Evolutionary conservation across 2,329 filamentous ascomycete species (phyloP).

Genomic region (Myriangium duriaei): DNA sequence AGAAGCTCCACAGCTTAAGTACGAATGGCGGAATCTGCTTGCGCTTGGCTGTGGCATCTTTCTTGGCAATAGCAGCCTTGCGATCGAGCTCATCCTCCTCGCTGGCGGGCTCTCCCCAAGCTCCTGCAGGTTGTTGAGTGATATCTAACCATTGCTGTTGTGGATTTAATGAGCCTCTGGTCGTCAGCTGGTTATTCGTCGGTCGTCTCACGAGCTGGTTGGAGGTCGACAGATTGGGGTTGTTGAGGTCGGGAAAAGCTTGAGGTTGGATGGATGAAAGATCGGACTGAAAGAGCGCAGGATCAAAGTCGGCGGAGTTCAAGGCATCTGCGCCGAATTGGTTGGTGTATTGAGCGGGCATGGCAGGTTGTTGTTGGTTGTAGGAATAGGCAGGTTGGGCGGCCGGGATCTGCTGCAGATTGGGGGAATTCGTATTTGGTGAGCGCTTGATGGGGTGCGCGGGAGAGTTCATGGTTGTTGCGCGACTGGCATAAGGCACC

Average conservation of each 20-base stretch:
- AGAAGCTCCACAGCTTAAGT: conserved; percentile 79
- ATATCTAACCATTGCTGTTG: conserved; percentile 30
- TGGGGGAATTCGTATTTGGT: conserved; percentile 3
- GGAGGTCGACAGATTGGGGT: conserved; percentile 16
- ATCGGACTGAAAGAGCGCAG: conserved; percentile 6
- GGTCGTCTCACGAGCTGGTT: conserved; percentile 35
- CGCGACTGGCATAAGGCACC: too few species aligned
- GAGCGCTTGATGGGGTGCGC: conserved; percentile 6
- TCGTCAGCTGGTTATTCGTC: conserved; percentile 34
- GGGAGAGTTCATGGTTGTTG: conserved; percentile 6
- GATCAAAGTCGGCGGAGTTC: conserved; percentile 6
- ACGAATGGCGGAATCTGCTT: conserved; percentile 98
- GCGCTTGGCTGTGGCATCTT: conserved; percentile 75
- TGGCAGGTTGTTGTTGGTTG: conserved; percentile 14
- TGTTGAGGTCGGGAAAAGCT: conserved; percentile 10
- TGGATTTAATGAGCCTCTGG: conserved; percentile 20
- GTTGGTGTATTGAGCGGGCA: conserved; percentile 11
- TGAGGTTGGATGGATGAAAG: conserved; percentile 7
- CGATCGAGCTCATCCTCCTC: conserved; percentile 69
- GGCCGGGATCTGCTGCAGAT: conserved; percentile 3
- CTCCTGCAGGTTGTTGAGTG: conserved; percentile 27
- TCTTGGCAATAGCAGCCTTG: conserved; percentile 68
- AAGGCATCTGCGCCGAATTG: conserved; percentile 7
- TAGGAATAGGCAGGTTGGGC: conserved; percentile 1
- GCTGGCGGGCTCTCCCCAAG: conserved; percentile 42